Evolutionary conservation across 805 yeast genomes (phyloP).

Genomic region (Wickerhamiella lipophila): DNA sequence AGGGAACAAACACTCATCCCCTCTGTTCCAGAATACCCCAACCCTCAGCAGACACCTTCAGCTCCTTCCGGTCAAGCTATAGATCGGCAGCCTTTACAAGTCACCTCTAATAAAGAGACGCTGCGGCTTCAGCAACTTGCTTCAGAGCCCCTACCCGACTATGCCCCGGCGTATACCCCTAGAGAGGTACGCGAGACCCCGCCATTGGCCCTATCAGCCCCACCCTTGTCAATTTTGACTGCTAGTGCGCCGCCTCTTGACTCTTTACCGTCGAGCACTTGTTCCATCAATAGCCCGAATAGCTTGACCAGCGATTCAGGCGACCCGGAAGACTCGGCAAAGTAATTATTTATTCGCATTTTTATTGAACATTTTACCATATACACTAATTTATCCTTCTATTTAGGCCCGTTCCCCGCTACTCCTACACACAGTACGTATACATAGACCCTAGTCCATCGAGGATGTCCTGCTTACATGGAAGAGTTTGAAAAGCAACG

Average conservation of each 20-base stretch:
- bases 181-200: neutral
- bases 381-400: no score
- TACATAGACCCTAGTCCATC: no score
- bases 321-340: neutral
- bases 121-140: slow-evolving; percentile 5
- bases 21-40: slow-evolving; percentile 6
- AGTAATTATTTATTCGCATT: neutral
- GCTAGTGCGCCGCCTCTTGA: neutral
- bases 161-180: slow-evolving; percentile 8
- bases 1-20: slow-evolving; percentile 8
- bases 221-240: neutral
- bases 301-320: neutral
- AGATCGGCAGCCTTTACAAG: neutral
- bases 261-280: neutral
- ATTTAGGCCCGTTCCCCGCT: no score
- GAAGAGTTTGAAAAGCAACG: slow-evolving; percentile 54
- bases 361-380: no score
- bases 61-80: neutral
- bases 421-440: no score
- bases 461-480: slow-evolving; percentile 13
- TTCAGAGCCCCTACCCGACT: slow-evolving; percentile 8
- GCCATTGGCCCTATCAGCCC: neutral
- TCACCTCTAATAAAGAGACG: neutral
- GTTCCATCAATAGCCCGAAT: neutral
- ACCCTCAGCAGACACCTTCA: neutral